Percentiles rank a stretch among this genome's conserved stretches.
Conservation (phyloP, 139 green algal species). For the Volvox africanus region DNA sequence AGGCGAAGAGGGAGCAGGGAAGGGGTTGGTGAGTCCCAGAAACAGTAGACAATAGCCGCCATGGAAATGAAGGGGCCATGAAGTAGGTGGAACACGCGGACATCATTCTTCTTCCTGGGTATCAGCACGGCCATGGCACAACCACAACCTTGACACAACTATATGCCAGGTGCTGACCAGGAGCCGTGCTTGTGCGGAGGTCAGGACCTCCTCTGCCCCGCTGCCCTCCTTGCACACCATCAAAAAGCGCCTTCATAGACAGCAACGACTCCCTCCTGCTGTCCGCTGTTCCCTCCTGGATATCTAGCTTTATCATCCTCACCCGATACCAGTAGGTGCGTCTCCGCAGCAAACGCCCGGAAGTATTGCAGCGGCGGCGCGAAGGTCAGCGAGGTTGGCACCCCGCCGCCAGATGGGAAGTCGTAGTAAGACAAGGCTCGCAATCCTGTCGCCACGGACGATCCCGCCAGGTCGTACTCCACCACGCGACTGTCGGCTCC, state of each 20-base stretch:
- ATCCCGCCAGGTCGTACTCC: slow-evolving; percentile 75
- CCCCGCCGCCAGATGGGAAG: slow-evolving; percentile 42
- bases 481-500: slow-evolving; percentile 72
- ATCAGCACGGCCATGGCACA: too few relatives aligned
- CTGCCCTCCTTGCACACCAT: background rate
- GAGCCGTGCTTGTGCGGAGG: background rate
- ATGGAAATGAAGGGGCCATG: too few relatives aligned
- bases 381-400: slow-evolving; percentile 71
- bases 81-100: too few relatives aligned
- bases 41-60: too few relatives aligned
- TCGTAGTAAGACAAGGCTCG: slow-evolving; percentile 48
- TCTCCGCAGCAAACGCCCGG: slow-evolving; percentile 64
- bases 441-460: slow-evolving; percentile 56
- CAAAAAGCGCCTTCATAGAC: too few relatives aligned
- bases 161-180: background rate
- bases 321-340: slow-evolving; percentile 76
- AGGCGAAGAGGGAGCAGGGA: background rate
- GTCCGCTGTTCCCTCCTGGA: too few relatives aligned
- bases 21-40: background rate
- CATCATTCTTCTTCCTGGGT: too few relatives aligned
- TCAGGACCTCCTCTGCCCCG: background rate
- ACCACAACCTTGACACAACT: too few relatives aligned
- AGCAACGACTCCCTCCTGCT: too few relatives aligned
- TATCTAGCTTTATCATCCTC: background rate
- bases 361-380: slow-evolving; percentile 79